Evolutionary conservation across 2,329 filamentous ascomycete species (phyloP).

Genomic region (Cercospora berteroae): DNA sequence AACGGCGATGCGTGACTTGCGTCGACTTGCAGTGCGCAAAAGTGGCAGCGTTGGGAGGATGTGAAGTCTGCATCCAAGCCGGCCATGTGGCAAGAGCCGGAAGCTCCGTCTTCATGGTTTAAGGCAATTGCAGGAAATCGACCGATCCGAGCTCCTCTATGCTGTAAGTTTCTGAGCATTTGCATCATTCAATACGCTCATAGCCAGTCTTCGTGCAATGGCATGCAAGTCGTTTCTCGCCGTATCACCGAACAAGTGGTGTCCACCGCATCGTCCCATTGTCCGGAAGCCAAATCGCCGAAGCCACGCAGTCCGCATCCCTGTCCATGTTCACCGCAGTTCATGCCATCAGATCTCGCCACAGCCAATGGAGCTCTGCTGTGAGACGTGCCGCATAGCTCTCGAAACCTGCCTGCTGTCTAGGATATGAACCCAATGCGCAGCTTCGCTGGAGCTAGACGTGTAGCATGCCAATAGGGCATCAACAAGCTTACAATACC

Average conservation of each 20-base stretch:
- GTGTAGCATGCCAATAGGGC: not conserved
- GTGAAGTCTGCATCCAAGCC: not conserved
- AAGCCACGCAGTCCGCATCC: not conserved
- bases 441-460: not conserved
- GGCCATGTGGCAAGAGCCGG: not conserved
- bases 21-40: not conserved
- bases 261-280: not conserved
- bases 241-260: not conserved
- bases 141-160: not conserved
- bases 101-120: not conserved
- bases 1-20: not conserved
- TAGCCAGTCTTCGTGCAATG: not conserved
- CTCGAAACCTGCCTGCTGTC: not conserved
- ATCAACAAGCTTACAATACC: not conserved
- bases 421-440: not conserved
- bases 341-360: not conserved
- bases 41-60: not conserved
- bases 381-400: not conserved
- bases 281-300: not conserved
- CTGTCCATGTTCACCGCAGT: not conserved
- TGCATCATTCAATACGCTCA: not conserved
- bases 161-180: not conserved
- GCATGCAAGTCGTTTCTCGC: not conserved
- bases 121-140: not conserved
- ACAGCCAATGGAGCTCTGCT: not conserved